These are phyloP conservation scores for Rhodotorula sp. DNA, from an alignment of 1,284 basidiomycete genomes.

Conservation along the genomic window DNA sequence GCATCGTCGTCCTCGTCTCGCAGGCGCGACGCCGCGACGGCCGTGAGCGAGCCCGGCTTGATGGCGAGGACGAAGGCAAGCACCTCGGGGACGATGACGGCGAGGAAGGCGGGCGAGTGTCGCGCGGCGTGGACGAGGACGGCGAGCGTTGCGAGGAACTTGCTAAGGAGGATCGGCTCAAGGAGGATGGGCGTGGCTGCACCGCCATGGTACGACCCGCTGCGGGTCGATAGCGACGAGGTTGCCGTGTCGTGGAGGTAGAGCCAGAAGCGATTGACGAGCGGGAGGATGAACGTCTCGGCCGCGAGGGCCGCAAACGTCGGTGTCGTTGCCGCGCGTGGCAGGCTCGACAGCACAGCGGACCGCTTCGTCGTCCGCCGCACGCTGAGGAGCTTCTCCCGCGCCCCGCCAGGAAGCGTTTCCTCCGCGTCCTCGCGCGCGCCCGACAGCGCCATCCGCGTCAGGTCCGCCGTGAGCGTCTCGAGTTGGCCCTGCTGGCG, in stretches of 20 bases:
- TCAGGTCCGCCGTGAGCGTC: slow-evolving; percentile 63
- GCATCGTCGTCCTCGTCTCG: neutral
- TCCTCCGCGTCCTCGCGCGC: slow-evolving; percentile 59
- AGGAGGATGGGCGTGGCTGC: slow-evolving; percentile 68
- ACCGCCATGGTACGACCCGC: slow-evolving; percentile 56
- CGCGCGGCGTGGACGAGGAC: slow-evolving; percentile 80
- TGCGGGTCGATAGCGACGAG: slow-evolving; percentile 58
- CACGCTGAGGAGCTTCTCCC: slow-evolving; percentile 74
- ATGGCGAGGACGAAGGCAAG: slow-evolving; percentile 78
- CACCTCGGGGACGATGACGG: slow-evolving; percentile 73
- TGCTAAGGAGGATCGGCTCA: slow-evolving; percentile 69
- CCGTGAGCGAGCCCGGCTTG: slow-evolving; percentile 52
- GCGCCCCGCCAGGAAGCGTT: slow-evolving; percentile 61
- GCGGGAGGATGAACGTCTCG: slow-evolving; percentile 80
- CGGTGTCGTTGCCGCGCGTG: neutral
- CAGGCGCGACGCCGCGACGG: slow-evolving; percentile 47
- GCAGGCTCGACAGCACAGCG: neutral
- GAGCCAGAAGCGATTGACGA: slow-evolving; percentile 88
- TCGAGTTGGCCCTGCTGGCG: slow-evolving; percentile 45
- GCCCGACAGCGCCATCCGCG: slow-evolving; percentile 61
- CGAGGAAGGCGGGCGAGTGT: slow-evolving; percentile 75
- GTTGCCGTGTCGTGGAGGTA: slow-evolving; percentile 78
- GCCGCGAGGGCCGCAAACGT: slow-evolving; percentile 74
- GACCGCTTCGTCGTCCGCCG: slow-evolving; percentile 37
- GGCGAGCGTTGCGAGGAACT: slow-evolving; percentile 72